Base-by-base conservation (phyloP, 208 protist species). In the Porcisia hertigi region DNA sequence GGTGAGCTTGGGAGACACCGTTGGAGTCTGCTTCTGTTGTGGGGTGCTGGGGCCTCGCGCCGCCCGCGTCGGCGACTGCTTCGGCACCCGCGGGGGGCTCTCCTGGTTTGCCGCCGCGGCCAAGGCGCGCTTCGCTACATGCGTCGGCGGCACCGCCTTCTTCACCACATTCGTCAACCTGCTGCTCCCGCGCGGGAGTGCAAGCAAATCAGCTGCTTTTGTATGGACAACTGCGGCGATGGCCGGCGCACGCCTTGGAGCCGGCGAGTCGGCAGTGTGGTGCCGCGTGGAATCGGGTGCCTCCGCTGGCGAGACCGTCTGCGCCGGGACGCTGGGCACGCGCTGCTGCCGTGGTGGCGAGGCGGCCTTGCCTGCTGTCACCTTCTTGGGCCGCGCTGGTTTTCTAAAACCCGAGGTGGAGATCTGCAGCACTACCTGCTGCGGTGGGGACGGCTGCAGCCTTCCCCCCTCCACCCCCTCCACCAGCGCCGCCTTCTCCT, bases 361-460 rank as follows among this genome's bases (percentile, higher is more conserved):
- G 11, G 23, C 41, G 18, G 41, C 58, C 57, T 63, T 65, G 18
- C n/a, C 14, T 23, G 55, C 6, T 25, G 23, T 45, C 14, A 66
- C 39, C 18, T 75, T 70, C 41, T 73, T 77, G 66, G 49, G 30
- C 45, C 58, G 49, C 34, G 58, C 65, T 7, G 72, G 66, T n/a
- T 70, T 81, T 39, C 69, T 76, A 30, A 82, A 77, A 45, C 66
- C 78, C 12, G 34, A 52, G 78, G 67, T 77, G 71, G 78, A 64
- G 57, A 82, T 77, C 25, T 77, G 74, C 57, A 82, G 57, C 34
- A 77, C 58, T 73, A 82, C 63, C 72, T 74, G 78, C 71, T 77
- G 54, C 67, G 72, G 66, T 47, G 45, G 39, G 59, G 58, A 73
- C 25, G 55, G 72, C 45, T 76, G 55, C 30, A 30, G 30, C 47